Evolutionary conservation across 768 basidiomycete genomes (phyloP).

Genomic region (Boletus sp.): DNA sequence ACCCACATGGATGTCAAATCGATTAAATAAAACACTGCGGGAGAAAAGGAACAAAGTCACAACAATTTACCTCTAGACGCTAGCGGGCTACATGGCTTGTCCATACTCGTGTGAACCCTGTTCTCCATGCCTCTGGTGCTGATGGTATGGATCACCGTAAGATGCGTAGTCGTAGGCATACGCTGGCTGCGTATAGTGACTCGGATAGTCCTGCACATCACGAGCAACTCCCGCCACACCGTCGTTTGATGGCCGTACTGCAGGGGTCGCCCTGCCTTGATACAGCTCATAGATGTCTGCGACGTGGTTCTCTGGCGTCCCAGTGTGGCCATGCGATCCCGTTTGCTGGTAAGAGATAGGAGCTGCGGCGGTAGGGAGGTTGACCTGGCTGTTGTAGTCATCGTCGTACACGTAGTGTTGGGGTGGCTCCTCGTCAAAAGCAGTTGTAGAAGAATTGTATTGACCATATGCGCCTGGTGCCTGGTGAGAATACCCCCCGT

Average conservation of each 20-base stretch:
- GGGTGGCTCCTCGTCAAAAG: conserved; percentile 52
- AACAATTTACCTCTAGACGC: conserved; percentile 14
- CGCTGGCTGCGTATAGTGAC: conserved; percentile 23
- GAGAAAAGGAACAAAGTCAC: conserved; percentile 13
- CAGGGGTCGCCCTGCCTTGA: conserved; percentile 44
- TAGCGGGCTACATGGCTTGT: conserved; percentile 30
- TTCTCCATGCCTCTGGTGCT: conserved; percentile 29
- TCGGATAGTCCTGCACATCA: conserved; percentile 38
- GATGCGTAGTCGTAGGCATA: conserved; percentile 30
- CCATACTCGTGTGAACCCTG: conserved; percentile 30
- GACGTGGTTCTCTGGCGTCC: conserved; percentile 27
- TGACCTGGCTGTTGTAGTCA: conserved; percentile 62
- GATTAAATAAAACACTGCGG: conserved; percentile 26
- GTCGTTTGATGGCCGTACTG: conserved; percentile 31
- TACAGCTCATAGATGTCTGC: conserved; percentile 57
- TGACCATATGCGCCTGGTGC: conserved; percentile 46
- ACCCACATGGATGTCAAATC: conserved; percentile 16
- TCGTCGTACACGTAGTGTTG: conserved; percentile 56
- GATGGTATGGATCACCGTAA: conserved; percentile 25
- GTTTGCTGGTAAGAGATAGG: conserved; percentile 48
- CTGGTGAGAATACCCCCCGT: conserved; percentile 58
- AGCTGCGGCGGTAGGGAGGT: conserved; percentile 57
- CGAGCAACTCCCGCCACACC: conserved; percentile 34
- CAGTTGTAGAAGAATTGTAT: conserved; percentile 57
- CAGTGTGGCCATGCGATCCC: conserved; percentile 17